Conservation (phyloP, 192 early-diverging fungal species). For the Cetraspora pellucida region DNA sequence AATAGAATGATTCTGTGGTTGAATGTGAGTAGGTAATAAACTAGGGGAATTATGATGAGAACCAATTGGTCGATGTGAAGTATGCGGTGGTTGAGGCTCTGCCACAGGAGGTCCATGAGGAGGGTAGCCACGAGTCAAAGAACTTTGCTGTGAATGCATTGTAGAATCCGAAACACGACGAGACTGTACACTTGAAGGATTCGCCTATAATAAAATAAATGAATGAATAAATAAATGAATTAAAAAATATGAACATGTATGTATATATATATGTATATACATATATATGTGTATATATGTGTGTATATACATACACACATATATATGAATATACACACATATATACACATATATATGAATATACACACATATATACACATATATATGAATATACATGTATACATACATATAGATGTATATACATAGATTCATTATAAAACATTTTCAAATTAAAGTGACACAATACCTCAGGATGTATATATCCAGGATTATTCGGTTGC, state of each 20-base stretch:
- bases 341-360: not conserved
- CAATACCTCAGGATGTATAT: not conserved
- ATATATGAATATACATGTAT: not conserved
- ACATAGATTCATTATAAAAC: not conserved
- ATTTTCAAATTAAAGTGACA: not conserved
- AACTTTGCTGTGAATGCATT: not conserved
- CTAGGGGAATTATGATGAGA: too few relatives aligned
- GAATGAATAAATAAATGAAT: too few relatives aligned
- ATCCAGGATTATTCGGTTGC: conserved; percentile 6
- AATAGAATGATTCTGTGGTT: too few relatives aligned
- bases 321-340: not conserved
- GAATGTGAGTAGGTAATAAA: too few relatives aligned
- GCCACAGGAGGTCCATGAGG: not conserved
- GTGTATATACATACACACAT: not conserved
- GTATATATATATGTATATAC: not conserved
- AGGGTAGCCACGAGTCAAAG: not conserved
- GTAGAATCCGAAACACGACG: conserved; percentile 9
- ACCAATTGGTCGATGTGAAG: too few relatives aligned
- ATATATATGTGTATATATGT: not conserved
- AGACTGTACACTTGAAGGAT: not conserved
- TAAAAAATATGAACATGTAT: not conserved
- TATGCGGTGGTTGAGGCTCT: not conserved
- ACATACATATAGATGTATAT: not conserved
- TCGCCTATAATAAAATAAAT: not conserved
- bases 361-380: not conserved